Evolutionary conservation across 306 rosid genomes (phyloP).

Genomic region (Arachis hypogaea): DNA sequence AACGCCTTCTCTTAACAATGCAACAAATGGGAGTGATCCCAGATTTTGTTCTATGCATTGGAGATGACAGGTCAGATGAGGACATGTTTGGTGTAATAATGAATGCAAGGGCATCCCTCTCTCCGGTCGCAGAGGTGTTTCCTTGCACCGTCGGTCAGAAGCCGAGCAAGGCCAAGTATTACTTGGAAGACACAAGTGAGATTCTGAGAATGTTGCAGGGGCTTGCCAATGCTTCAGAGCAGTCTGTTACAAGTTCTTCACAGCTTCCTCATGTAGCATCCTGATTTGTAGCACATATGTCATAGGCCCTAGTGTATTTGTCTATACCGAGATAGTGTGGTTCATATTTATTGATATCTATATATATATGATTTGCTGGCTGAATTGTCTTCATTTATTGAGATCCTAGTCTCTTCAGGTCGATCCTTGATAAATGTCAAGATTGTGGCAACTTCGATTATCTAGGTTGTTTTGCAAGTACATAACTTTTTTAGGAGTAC

Average conservation of each 20-base stretch:
- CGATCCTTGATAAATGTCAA: background rate
- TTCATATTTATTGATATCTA: too few relatives aligned
- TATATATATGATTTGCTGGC: background rate
- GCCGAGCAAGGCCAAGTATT: constrained; percentile 52
- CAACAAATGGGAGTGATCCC: constrained; percentile 49
- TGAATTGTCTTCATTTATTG: constrained; percentile 26
- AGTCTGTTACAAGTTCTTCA: constrained; percentile 39
- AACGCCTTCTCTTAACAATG: constrained; percentile 45
- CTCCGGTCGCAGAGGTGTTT: constrained; percentile 44
- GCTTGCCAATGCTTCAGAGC: constrained; percentile 75
- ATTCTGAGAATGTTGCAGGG: constrained; percentile 86
- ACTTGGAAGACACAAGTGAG: constrained; percentile 75
- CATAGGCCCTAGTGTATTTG: constrained; percentile 21
- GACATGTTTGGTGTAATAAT: constrained; percentile 50
- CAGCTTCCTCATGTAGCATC: constrained; percentile 42
- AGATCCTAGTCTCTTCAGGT: background rate
- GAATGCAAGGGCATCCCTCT: constrained; percentile 40
- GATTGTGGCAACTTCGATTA: constrained; percentile 30
- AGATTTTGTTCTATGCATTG: constrained; percentile 52
- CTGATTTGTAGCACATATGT: constrained; percentile 35
- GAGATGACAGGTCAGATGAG: constrained; percentile 52
- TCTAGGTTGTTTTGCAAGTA: constrained; percentile 32
- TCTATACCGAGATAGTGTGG: constrained; percentile 31
- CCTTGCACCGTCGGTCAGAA: constrained; percentile 52
- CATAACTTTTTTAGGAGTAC: constrained; percentile 3